Evolutionary conservation across 495 filamentous ascomycete genomes (phyloP).

Genomic region (Hypoxylon perforatum): DNA sequence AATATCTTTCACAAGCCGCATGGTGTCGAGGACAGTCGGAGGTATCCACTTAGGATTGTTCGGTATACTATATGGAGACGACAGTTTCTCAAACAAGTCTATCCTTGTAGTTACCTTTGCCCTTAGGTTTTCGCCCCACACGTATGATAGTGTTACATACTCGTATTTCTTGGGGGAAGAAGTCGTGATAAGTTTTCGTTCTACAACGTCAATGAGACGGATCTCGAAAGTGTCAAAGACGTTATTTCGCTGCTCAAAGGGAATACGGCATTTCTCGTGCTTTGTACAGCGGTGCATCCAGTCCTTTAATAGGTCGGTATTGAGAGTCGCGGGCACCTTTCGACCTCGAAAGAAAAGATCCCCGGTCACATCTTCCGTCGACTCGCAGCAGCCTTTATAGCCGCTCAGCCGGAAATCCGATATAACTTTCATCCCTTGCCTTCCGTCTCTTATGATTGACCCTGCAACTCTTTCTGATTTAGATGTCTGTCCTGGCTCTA

Average conservation of each 20-base stretch:
- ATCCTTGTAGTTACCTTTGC: not conserved
- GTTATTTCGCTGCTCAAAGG: not conserved
- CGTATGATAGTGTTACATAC: conserved; percentile 1
- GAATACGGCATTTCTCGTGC: not conserved
- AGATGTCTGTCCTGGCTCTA: no score
- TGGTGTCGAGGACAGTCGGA: not conserved
- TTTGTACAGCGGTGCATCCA: not conserved
- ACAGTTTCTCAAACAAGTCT: not conserved
- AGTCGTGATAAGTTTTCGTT: not conserved
- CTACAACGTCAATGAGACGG: conserved; percentile 2
- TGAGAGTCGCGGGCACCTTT: not conserved
- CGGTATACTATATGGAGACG: not conserved
- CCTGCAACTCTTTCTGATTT: no score
- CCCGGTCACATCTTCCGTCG: not conserved
- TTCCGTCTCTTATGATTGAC: no score
- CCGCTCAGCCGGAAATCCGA: no score
- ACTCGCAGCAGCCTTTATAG: no score
- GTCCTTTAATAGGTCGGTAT: not conserved
- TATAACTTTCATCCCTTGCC: no score
- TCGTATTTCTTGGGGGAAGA: not conserved
- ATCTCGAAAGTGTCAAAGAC: not conserved
- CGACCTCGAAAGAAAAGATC: not conserved
- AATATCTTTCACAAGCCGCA: not conserved
- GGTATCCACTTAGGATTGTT: not conserved
- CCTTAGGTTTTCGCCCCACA: not conserved